Evolutionary conservation across 2,329 filamentous ascomycete species (phyloP).

Genomic region (Ophidiomyces ophidiicola): DNA sequence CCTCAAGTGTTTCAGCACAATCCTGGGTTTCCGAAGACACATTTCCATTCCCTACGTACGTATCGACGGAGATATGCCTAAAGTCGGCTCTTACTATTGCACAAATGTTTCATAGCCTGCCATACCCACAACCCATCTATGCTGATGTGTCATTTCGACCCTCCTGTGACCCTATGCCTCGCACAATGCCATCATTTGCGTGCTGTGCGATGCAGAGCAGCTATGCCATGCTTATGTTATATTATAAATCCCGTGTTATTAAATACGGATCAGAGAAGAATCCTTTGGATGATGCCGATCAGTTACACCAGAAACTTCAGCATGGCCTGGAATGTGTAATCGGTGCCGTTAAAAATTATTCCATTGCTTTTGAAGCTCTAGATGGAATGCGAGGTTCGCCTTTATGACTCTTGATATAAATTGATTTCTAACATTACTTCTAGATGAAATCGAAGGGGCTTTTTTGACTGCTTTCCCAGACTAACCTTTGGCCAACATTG

Average conservation of each 20-base stretch:
- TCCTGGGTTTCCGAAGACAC: conserved; percentile 18
- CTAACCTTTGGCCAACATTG: conserved; percentile 17
- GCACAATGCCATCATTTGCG: conserved; percentile 38
- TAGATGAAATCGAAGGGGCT: conserved; percentile 35
- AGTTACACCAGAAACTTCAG: conserved; percentile 27
- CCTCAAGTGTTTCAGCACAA: conserved; percentile 9
- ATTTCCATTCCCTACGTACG: conserved; percentile 32
- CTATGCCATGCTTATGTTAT: conserved; percentile 38
- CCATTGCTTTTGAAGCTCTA: conserved; percentile 32
- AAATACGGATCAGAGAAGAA: conserved; percentile 21
- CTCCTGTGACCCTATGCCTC: conserved; percentile 20
- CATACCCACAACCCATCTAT: conserved; percentile 25
- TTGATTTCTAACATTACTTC: not conserved
- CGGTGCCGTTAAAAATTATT: conserved; percentile 29
- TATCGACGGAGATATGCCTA: conserved; percentile 33
- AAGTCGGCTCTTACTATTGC: conserved; percentile 31
- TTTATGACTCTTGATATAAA: not conserved
- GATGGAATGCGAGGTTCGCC: conserved; percentile 34
- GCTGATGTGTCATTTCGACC: conserved; percentile 8
- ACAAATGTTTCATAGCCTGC: conserved; percentile 30
- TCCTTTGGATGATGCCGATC: conserved; percentile 19
- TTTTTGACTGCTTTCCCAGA: conserved; percentile 33
- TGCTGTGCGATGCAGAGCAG: conserved; percentile 38
- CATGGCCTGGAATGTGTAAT: conserved; percentile 31
- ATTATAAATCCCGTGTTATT: conserved; percentile 31